Conservation (phyloP, 768 basidiomycete genomes). For the Suillus clintonianus region DNA sequence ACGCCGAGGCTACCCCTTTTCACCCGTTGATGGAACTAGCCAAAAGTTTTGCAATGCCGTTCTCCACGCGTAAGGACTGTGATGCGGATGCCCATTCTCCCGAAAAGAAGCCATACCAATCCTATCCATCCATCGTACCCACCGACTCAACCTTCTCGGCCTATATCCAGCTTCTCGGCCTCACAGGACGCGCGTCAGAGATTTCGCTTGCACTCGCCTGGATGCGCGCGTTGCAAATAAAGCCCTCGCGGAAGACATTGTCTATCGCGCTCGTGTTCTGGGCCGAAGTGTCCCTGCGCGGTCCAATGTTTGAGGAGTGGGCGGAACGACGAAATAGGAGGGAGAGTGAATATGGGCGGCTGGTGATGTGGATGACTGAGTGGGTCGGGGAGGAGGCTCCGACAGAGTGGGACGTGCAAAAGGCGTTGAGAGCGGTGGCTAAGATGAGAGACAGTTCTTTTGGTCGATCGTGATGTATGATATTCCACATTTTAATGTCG, state of each 20-base stretch:
- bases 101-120: conserved; percentile 10
- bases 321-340: conserved; percentile 36
- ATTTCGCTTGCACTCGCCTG: conserved; percentile 71
- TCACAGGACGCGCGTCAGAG: conserved; percentile 49
- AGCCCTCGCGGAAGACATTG: conserved; percentile 56
- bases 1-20: conserved; percentile 17
- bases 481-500: not conserved
- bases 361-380: conserved; percentile 53
- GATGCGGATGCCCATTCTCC: not conserved
- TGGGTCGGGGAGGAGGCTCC: conserved; percentile 62
- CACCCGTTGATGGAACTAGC: conserved; percentile 31
- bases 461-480: conserved; percentile 10
- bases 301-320: conserved; percentile 55
- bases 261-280: conserved; percentile 68
- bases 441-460: conserved; percentile 29
- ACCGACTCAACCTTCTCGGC: conserved; percentile 54
- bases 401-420: conserved; percentile 37
- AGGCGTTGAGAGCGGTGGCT: conserved; percentile 24
- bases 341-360: conserved; percentile 42
- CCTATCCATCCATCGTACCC: conserved; percentile 45
- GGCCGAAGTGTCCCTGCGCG: conserved; percentile 65
- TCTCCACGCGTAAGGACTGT: conserved; percentile 4
- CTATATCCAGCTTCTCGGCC: conserved; percentile 63
- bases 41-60: conserved; percentile 23
- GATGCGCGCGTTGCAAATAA: conserved; percentile 64